Percentiles rank a stretch among this genome's conserved stretches.
These are phyloP conservation scores for Jacaranda copaia DNA, from an alignment of 257 asterid species.

Conservation along the genomic window DNA sequence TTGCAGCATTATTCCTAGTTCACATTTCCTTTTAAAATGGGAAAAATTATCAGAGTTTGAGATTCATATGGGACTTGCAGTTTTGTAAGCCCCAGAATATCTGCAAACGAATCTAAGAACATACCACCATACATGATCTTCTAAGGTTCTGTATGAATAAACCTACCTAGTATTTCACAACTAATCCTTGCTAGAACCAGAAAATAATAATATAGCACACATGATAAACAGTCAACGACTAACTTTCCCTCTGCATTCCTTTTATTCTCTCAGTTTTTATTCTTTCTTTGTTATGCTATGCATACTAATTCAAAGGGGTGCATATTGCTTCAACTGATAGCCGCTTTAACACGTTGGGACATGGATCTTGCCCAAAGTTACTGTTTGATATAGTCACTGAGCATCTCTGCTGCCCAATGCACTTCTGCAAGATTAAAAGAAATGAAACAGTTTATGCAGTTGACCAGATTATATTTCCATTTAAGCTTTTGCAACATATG, in stretches of 20 bases:
- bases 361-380: slow-evolving; percentile 82
- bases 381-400: slow-evolving; percentile 73
- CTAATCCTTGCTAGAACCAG: too few species aligned
- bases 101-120: too few species aligned
- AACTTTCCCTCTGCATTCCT: slow-evolving; percentile 20
- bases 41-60: too few species aligned
- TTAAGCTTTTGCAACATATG: neutral
- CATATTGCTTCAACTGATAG: slow-evolving; percentile 87
- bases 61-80: too few species aligned
- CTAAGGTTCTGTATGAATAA: too few species aligned
- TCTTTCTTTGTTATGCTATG: slow-evolving; percentile 27
- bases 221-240: neutral
- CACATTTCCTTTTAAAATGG: too few species aligned
- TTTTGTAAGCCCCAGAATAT: too few species aligned
- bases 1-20: too few species aligned
- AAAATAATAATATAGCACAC: too few species aligned
- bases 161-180: too few species aligned
- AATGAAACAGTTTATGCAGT: neutral
- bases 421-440: slow-evolving; percentile 58
- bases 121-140: too few species aligned
- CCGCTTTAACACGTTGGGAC: slow-evolving; percentile 76
- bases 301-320: slow-evolving; percentile 44
- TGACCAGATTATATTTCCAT: neutral
- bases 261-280: slow-evolving; percentile 5
- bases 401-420: slow-evolving; percentile 80